phyloP scores from a whole-genome alignment of 257 asterid genomes.

The Parsonsia alboflavescens region DNA sequence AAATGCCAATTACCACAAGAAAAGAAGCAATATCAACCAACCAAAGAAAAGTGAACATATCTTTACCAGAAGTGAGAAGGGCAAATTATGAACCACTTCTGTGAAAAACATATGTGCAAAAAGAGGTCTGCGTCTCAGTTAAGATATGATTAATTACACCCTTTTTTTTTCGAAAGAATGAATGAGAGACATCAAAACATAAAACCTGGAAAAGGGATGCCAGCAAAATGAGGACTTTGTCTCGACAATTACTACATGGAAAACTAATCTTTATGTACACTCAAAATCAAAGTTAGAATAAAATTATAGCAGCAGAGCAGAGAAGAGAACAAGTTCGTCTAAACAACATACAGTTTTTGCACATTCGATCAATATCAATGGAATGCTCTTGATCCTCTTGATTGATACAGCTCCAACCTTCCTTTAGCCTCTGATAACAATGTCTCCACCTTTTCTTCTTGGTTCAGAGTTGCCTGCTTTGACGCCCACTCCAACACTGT shows the following conservation, averaged over 20 bases:
- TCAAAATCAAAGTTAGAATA: slow-evolving; percentile 6
- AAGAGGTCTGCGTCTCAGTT: background rate
- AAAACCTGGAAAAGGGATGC: background rate
- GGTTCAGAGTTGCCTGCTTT: slow-evolving; percentile 25
- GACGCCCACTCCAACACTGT: slow-evolving; percentile 38
- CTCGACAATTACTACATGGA: slow-evolving; percentile 2
- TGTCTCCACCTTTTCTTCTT: slow-evolving; percentile 29
- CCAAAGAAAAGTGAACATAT: background rate
- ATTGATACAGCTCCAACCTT: slow-evolving; percentile 38
- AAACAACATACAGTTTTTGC: slow-evolving; percentile 3
- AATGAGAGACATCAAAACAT: background rate
- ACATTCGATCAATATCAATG: slow-evolving; percentile 11
- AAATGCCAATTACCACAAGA: background rate
- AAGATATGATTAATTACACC: background rate
- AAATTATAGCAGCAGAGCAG: background rate
- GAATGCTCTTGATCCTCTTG: slow-evolving; percentile 32
- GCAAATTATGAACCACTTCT: slow-evolving; percentile 6
- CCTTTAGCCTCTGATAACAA: slow-evolving; percentile 30
- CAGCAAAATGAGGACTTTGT: background rate
- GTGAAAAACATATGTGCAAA: background rate
- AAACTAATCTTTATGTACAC: slow-evolving; percentile 16
- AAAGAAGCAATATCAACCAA: background rate
- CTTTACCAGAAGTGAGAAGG: background rate
- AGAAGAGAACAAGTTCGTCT: background rate
- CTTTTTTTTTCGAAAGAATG: slow-evolving; percentile 7